Evolutionary conservation across 225 moss, liverwort and hornwort species (phyloP), one percentile per base, ranked within the genome.

Genomic region (Marchantia polymorpha): DNA sequence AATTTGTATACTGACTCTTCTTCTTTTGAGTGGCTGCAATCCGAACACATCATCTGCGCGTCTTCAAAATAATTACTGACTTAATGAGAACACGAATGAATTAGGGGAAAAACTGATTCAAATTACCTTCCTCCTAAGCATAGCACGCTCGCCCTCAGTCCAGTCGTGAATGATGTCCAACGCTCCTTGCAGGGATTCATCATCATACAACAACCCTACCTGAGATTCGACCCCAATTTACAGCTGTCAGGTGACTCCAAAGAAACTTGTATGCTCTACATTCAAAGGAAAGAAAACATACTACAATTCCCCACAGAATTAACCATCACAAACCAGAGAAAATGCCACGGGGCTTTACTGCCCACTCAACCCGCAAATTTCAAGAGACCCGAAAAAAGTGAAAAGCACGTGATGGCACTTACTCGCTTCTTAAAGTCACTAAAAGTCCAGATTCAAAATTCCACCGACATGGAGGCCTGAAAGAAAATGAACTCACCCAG

Each of bases 131-230:
- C 39, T 76, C 69, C 97, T 92, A 27, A 99, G 93, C 94, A 94
- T 99, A 27, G 93, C 93, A 73, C 94, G 97, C 86, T 99, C 97
- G 66, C 54, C 86, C 50, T 93, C 91, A 80, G 97, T 99, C 94
- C 97, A 99, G 69, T 93, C 94, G 69, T 80, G 84, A 83, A 92
- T 93, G 76, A 99, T 93, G 80, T 93, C 93, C 79, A 93, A 58
- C 72, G 93, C 90, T 69, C 92, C 94, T 89, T 93, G 90, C 80
- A 99, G 83, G 4, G 97, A 94, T 81, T 93, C 88, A 49, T 99
- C 91, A 53, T 99, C 97, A 76, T 99, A 99, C 69, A 99, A 82
- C 78, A 99, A 81, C 52, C 97, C 97, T 66, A 92, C 92, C 96
- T 96, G 86, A 72, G n/a, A 48, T 46, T 22, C 76, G 61, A 29